Base-by-base conservation (phyloP, 1,284 basidiomycete species). In the Cutaneotrichosporon dermatis region DNA sequence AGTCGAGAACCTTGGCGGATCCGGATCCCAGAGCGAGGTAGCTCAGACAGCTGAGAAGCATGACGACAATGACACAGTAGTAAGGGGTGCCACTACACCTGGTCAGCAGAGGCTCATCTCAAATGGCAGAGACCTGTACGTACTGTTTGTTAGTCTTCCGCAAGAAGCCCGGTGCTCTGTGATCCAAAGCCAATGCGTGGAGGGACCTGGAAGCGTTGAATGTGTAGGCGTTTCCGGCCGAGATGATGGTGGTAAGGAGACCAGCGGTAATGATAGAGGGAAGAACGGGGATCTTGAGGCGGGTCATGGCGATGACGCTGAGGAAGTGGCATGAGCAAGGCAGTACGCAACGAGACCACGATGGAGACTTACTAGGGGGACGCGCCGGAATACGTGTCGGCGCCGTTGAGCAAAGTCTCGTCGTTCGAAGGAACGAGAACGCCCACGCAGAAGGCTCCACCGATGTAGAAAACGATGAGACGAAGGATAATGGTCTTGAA, bases 291-390 rank as follows among this genome's bases (percentile, higher is more conserved):
- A 92, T 92, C 37, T 88, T 86, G 2, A 88, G 48, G 11, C 40
- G 40, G 9, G 40, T 41, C 40, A 41, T 41, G 40, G 40, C 40
- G 40, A 41, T 41, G 11, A 12, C 40, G 86, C 44, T 80, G 82
- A 65, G 83, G 69, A 25, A 25, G 25, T 25, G 25, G 25, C 25
- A 25, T 25, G 25, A 25, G 25, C 25, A 25, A 25, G 25, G 25
- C 25, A 25, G 25, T 25, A 25, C 25, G 62, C 72, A 72, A 54
- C 71, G 88, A 65, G 91, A 88, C 62, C 91, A 89, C 74, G 90
- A 92, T 1, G 89, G 89, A 9, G 87, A 89, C 3, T 83, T 83
- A 4, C 85, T 83, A 51, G 89, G 89, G 37, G 83, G 86, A n/a
- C 54, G 36, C 9, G 40, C 40, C 40, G 51, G 88, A 79, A 60